phyloP scores from a whole-genome alignment of 2,329 filamentous ascomycete species.

The Neonectria faginata region DNA sequence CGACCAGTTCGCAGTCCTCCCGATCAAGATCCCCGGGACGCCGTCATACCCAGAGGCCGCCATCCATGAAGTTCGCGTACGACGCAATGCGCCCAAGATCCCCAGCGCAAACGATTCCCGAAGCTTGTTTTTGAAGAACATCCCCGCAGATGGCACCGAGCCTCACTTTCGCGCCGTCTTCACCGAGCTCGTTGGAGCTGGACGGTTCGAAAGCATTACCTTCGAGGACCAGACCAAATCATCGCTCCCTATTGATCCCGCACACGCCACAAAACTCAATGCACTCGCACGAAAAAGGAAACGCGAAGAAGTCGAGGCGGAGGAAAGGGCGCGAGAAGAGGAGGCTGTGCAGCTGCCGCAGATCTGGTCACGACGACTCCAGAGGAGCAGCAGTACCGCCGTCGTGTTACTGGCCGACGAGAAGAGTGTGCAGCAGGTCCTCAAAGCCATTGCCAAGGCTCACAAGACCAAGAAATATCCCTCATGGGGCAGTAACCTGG shows the following conservation, averaged over 20 bases:
- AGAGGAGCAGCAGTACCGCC: conserved; percentile 80
- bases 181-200: conserved; percentile 77
- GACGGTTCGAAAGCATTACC: conserved; percentile 79
- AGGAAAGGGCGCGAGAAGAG: conserved; percentile 65
- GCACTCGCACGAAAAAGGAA: conserved; percentile 56
- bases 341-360: conserved; percentile 73
- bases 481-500: conserved; percentile 74
- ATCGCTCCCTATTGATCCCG: conserved; percentile 57
- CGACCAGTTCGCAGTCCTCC: conserved; percentile 76
- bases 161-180: conserved; percentile 82
- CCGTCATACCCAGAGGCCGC: conserved; percentile 71
- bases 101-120: conserved; percentile 79
- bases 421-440: conserved; percentile 77
- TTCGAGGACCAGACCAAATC: conserved; percentile 74
- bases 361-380: conserved; percentile 78
- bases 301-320: conserved; percentile 64
- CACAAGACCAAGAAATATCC: conserved; percentile 71
- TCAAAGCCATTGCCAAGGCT: conserved; percentile 78
- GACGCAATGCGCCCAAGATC: conserved; percentile 83
- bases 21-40: conserved; percentile 73
- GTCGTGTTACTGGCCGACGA: conserved; percentile 87
- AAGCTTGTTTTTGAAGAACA: conserved; percentile 90
- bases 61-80: conserved; percentile 88
- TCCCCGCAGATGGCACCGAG: conserved; percentile 86
- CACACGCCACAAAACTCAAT: conserved; percentile 58